Evolutionary conservation across 257 asterid species (phyloP), one percentile per base, ranked within the genome.

Genomic region (Solanum pennellii): DNA sequence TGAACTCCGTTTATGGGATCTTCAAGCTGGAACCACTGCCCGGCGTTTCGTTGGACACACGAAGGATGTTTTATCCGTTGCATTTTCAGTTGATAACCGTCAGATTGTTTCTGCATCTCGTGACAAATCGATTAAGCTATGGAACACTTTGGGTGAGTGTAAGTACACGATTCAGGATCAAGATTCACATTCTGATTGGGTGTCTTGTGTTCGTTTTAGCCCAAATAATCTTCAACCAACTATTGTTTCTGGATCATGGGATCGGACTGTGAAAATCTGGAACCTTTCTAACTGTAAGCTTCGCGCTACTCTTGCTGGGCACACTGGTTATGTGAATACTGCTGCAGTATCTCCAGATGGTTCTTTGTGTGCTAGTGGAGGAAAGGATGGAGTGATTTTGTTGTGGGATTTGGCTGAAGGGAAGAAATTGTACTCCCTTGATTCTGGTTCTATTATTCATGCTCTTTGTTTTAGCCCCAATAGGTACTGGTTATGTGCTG

Each of bases 41-140:
- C 95, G 98, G 41, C 97, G 98, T 37, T 95, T 95, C 89, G 95
- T 93, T 16, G 98, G 98, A 3, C 98, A 95, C 91, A 91, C 98
- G 3, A 95, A 95, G 79, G 98, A 95, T 77, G 98, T 95, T 16
- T 92, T 95, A 39, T 94, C 98, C 11, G 98, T 95, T 3, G 98
- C 98, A 0, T 95, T 95, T 92, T 94, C 98, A 6, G 27, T 80
- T 33, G 89, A 87, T 41, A 82, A 87, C 56, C 86, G 89, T 66
- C 89, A 87, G 86, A 87, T 87, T 31, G 86, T 87, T 21, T 87
- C 89, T 3, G 86, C 86, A 5, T 88, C 90, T 2, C 86, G 90
- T 18, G 90, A 88, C 20, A 88, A 88, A 76, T 77, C 77, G 5
- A 88, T 88, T 5, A 88, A 82, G 79, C 80, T 88, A 1, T 88